These are phyloP conservation scores for Coniochaeta hoffmannii DNA, from an alignment of 2,329 filamentous ascomycete species.

Conservation along the genomic window DNA sequence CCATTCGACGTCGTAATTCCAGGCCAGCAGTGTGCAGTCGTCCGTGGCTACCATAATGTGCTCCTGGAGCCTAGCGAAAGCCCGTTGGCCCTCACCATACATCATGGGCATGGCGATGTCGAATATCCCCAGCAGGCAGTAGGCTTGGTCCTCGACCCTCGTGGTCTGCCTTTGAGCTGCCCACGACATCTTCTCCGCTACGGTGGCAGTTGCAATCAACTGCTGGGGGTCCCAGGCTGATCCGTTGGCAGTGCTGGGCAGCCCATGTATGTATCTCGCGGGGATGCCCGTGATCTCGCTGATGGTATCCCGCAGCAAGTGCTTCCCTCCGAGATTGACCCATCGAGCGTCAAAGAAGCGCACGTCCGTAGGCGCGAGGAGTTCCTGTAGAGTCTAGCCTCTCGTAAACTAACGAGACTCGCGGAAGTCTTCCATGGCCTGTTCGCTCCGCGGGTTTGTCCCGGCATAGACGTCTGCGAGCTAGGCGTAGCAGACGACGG, in stretches of 20 bases:
- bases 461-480: not conserved
- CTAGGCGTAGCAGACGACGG: not conserved
- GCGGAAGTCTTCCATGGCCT: not conserved
- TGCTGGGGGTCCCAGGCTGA: not conserved
- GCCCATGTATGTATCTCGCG: not conserved
- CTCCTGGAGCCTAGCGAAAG: not conserved
- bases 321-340: not conserved
- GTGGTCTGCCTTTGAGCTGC: conserved; percentile 15
- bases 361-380: not conserved
- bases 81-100: conserved; percentile 13
- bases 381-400: not conserved
- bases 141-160: conserved; percentile 17
- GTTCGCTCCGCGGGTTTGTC: not conserved
- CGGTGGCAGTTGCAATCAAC: not conserved
- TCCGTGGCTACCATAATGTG: not conserved
- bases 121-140: conserved; percentile 19
- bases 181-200: conserved; percentile 14
- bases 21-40: not conserved
- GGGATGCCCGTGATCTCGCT: not conserved
- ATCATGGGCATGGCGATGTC: conserved; percentile 19
- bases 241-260: not conserved
- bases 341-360: not conserved
- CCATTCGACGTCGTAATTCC: not conserved
- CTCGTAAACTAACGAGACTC: not conserved
- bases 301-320: not conserved